Evolutionary conservation across 805 yeast species (phyloP).

Genomic region (Schwanniomyces occidentalis): DNA sequence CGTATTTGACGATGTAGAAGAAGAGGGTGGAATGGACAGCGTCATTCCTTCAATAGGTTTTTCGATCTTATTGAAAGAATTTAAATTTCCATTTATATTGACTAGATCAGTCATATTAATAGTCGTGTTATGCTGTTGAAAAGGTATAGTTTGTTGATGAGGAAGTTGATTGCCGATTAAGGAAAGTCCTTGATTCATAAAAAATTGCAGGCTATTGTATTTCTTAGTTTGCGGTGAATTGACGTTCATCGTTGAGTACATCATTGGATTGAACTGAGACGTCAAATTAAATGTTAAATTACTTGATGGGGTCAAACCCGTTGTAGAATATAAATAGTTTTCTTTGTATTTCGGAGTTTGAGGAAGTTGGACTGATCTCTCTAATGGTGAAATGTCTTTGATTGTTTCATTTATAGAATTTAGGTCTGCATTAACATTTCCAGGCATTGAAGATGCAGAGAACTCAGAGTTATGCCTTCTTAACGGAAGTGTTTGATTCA

Average conservation of each 20-base stretch:
- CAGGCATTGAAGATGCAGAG: constrained; percentile 10
- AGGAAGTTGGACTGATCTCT: constrained; percentile 18
- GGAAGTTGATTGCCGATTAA: constrained; percentile 9
- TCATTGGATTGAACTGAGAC: constrained; percentile 42
- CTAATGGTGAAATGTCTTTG: constrained; percentile 3
- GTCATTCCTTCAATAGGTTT: constrained; percentile 1
- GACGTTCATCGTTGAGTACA: constrained; percentile 36
- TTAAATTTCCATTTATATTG: constrained; percentile 9
- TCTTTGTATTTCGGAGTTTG: constrained; percentile 38
- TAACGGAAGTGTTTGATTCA: too few species aligned
- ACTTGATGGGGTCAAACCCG: constrained; percentile 31
- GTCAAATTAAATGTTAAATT: constrained; percentile 32
- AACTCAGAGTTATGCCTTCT: constrained; percentile 27
- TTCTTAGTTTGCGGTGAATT: constrained; percentile 32
- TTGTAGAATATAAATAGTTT: constrained; percentile 20
- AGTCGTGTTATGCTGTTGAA: constrained; percentile 5
- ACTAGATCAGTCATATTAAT: constrained; percentile 21
- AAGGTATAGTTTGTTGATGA: constrained; percentile 2
- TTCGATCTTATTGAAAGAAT: constrained; percentile 2
- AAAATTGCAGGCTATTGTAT: constrained; percentile 15
- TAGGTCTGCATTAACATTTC: constrained; percentile 1
- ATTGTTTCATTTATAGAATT: constrained; percentile 10
- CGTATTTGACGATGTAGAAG: constrained; percentile 10
- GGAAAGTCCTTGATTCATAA: constrained; percentile 31
- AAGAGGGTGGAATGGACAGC: constrained; percentile 2